Conservation (phyloP, 257 asterid genomes). For the Nicotiana otophora region DNA sequence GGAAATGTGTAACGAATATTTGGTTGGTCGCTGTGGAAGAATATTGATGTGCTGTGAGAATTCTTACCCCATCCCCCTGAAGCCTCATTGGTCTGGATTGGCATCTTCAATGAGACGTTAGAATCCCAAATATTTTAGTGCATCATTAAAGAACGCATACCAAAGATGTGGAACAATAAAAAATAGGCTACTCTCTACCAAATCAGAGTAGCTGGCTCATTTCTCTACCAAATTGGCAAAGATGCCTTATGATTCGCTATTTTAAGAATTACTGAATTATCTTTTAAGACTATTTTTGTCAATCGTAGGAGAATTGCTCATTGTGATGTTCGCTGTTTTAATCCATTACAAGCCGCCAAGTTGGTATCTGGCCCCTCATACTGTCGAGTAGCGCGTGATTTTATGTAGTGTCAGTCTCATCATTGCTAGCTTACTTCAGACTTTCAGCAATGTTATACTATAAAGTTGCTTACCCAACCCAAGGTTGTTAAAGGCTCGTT, state of each 20-base stretch:
- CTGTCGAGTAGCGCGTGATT: neutral
- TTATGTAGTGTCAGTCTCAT: neutral
- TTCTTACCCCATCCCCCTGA: neutral
- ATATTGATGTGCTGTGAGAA: conserved; percentile 15
- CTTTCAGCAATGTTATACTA: too few relatives aligned
- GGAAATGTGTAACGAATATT: neutral
- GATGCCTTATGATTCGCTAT: neutral
- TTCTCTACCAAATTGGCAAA: conserved; percentile 2
- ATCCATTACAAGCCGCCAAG: neutral
- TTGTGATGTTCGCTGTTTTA: neutral
- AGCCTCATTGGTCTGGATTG: neutral
- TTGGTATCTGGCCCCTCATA: neutral
- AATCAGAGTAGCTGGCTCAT: neutral
- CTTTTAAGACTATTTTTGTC: neutral
- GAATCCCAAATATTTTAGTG: too few relatives aligned
- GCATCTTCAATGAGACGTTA: neutral
- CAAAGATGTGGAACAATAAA: neutral
- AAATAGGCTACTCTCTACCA: neutral
- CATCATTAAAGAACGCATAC: neutral
- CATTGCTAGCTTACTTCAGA: neutral
- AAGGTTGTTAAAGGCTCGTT: too few relatives aligned
- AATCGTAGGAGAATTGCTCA: neutral
- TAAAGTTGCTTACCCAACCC: too few relatives aligned
- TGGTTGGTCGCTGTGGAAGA: neutral
- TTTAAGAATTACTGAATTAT: neutral